Percentiles rank a stretch among this genome's conserved stretches.
phyloP scores from a whole-genome alignment of 2,329 filamentous ascomycete species.

The Xylariaceae sp. region DNA sequence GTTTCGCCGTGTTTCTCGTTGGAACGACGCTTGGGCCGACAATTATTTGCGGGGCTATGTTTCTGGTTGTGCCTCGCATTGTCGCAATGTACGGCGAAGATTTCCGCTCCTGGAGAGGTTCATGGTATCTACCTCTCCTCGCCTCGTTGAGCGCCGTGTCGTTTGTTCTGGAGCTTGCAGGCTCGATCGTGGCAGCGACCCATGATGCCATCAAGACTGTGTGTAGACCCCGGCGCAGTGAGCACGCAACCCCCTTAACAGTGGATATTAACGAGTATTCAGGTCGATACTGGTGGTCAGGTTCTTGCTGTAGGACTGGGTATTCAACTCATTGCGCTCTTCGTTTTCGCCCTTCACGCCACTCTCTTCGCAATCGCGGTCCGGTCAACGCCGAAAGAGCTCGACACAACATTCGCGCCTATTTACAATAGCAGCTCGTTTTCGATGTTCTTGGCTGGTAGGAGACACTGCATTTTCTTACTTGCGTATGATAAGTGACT shows the following conservation, averaged over 20 bases:
- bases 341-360: constrained; percentile 36
- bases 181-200: constrained; percentile 37
- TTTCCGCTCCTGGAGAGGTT: constrained; percentile 34
- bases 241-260: not conserved
- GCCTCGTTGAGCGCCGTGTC: constrained; percentile 20
- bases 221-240: constrained; percentile 16
- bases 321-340: constrained; percentile 39
- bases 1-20: constrained; percentile 42
- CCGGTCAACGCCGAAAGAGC: constrained; percentile 33
- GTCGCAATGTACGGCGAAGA: constrained; percentile 43
- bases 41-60: constrained; percentile 41
- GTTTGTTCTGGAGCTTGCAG: constrained; percentile 37
- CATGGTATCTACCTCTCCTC: constrained; percentile 31
- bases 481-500: not conserved
- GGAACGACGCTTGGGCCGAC: constrained; percentile 45
- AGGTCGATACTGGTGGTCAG: constrained; percentile 31
- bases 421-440: constrained; percentile 42
- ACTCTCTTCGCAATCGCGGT: constrained; percentile 39
- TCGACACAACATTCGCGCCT: constrained; percentile 37
- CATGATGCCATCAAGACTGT: constrained; percentile 35
- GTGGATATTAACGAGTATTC: constrained; percentile 10
- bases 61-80: constrained; percentile 42
- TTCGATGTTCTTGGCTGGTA: constrained; percentile 42
- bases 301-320: constrained; percentile 42
- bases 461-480: constrained; percentile 15